Evolutionary conservation across 2,329 filamentous ascomycete species (phyloP).

Genomic region (Tolypocladium capitatum): DNA sequence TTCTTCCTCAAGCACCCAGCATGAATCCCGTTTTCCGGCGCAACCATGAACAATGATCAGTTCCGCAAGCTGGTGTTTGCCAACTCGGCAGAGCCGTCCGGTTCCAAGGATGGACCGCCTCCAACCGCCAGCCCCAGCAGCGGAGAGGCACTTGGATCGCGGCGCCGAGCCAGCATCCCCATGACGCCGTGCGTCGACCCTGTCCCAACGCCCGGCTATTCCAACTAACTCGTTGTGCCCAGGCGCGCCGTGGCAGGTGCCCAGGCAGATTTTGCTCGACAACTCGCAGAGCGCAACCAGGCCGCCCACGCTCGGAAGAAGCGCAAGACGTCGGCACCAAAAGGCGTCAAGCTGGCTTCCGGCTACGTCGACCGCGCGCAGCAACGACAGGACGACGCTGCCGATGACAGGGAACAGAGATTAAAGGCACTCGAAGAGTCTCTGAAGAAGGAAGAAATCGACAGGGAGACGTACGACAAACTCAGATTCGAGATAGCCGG

Average conservation of each 20-base stretch:
- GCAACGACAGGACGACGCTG: slow-evolving; percentile 39
- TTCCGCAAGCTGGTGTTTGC: slow-evolving; percentile 67
- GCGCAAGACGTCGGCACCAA: slow-evolving; percentile 67
- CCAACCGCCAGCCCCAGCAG: slow-evolving; percentile 12
- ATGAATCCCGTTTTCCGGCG: neutral
- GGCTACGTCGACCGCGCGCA: slow-evolving; percentile 79
- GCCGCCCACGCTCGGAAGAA: slow-evolving; percentile 49
- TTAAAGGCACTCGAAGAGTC: slow-evolving; percentile 71
- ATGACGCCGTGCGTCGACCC: slow-evolving; percentile 69
- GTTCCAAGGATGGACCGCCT: slow-evolving; percentile 30
- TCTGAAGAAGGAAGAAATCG: slow-evolving; percentile 73
- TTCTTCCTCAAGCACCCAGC: neutral
- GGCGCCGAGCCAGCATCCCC: slow-evolving; percentile 67
- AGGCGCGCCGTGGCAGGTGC: slow-evolving; percentile 49
- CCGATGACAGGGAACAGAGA: slow-evolving; percentile 45
- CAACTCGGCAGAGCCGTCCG: slow-evolving; percentile 26
- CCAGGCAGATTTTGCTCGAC: slow-evolving; percentile 64
- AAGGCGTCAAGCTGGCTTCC: slow-evolving; percentile 63
- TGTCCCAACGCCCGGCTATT: neutral
- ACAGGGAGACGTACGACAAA: slow-evolving; percentile 63
- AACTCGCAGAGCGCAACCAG: slow-evolving; percentile 62
- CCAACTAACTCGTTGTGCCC: slow-evolving; percentile 10
- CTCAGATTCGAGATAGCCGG: slow-evolving; percentile 66
- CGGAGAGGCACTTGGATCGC: slow-evolving; percentile 54
- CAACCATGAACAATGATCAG: slow-evolving; percentile 82